Percentiles rank a stretch among this genome's conserved stretches.
Conservation (phyloP, 2,329 filamentous ascomycete genomes). For the Fusarium papillatum region DNA sequence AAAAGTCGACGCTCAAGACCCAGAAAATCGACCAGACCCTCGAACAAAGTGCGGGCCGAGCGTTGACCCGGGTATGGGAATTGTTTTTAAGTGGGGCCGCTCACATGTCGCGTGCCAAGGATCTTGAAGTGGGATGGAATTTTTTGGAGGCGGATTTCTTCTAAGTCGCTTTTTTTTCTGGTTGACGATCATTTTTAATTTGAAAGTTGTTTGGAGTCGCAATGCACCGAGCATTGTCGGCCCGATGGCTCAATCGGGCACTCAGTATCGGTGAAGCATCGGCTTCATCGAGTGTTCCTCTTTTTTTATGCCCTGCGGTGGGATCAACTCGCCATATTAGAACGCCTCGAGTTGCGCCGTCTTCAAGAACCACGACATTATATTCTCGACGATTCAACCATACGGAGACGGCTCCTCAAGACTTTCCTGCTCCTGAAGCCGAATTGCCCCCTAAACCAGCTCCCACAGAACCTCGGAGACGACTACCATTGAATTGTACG, state of each 20-base stretch:
- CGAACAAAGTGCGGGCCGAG: conserved; percentile 41
- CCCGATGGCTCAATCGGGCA: conserved; percentile 58
- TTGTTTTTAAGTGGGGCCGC: conserved; percentile 22
- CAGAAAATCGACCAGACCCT: conserved; percentile 46
- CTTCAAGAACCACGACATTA: conserved; percentile 23
- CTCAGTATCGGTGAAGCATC: conserved; percentile 57
- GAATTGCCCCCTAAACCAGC: background rate
- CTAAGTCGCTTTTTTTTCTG: conserved; percentile 19
- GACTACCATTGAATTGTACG: conserved; percentile 69
- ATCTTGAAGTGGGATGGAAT: conserved; percentile 34
- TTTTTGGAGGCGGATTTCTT: conserved; percentile 39
- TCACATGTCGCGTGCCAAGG: conserved; percentile 24
- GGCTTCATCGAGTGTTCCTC: conserved; percentile 55
- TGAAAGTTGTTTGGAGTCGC: conserved; percentile 7
- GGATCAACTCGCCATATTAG: conserved; percentile 40
- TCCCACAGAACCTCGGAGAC: conserved; percentile 23
- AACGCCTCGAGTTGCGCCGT: conserved; percentile 17
- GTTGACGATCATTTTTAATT: conserved; percentile 10
- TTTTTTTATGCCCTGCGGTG: conserved; percentile 63
- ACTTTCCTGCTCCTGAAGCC: too few species aligned
- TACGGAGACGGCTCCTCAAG: too few species aligned
- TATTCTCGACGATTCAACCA: conserved; percentile 45
- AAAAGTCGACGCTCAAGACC: conserved; percentile 42
- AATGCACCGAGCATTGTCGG: conserved; percentile 61
- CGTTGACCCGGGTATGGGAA: conserved; percentile 42